Conservation (phyloP, 2,329 filamentous ascomycete genomes). For the Scedosporium aurantiacum region DNA sequence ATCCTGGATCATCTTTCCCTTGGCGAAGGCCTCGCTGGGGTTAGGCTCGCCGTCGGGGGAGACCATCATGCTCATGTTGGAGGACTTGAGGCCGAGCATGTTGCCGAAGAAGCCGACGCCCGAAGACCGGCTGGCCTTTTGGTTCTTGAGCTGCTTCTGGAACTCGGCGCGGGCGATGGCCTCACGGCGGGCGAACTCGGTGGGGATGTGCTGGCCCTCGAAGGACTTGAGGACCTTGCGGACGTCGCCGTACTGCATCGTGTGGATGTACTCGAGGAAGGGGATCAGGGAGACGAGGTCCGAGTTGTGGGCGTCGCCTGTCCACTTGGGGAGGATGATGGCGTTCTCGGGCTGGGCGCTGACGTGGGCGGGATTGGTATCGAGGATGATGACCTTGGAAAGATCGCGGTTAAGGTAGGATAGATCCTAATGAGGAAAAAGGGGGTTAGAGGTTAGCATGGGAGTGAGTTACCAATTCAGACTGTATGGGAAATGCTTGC, state of each 20-base stretch:
- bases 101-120: slow-evolving; percentile 59
- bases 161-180: slow-evolving; percentile 77
- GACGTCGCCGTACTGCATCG: slow-evolving; percentile 83
- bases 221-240: slow-evolving; percentile 80
- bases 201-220: slow-evolving; percentile 77
- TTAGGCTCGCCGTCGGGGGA: slow-evolving; percentile 55
- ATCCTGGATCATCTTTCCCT: slow-evolving; percentile 96
- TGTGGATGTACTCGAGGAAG: slow-evolving; percentile 94
- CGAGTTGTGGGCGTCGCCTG: slow-evolving; percentile 69
- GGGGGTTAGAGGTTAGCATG: not conserved
- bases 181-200: slow-evolving; percentile 82
- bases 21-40: slow-evolving; percentile 64
- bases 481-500: slow-evolving; percentile 31
- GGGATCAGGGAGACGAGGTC: slow-evolving; percentile 83
- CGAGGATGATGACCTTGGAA: slow-evolving; percentile 89
- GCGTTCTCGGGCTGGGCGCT: slow-evolving; percentile 93
- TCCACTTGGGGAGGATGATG: slow-evolving; percentile 85
- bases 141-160: slow-evolving; percentile 61
- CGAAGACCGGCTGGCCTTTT: slow-evolving; percentile 51
- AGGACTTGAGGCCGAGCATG: slow-evolving; percentile 67
- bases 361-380: slow-evolving; percentile 73
- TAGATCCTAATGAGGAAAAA: slow-evolving; percentile 60
- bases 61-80: slow-evolving; percentile 51
- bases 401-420: slow-evolving; percentile 93
- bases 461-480: not conserved